Evolutionary conservation across 805 yeast genomes (phyloP).

Genomic region (Yamadazyma akitaensis): DNA sequence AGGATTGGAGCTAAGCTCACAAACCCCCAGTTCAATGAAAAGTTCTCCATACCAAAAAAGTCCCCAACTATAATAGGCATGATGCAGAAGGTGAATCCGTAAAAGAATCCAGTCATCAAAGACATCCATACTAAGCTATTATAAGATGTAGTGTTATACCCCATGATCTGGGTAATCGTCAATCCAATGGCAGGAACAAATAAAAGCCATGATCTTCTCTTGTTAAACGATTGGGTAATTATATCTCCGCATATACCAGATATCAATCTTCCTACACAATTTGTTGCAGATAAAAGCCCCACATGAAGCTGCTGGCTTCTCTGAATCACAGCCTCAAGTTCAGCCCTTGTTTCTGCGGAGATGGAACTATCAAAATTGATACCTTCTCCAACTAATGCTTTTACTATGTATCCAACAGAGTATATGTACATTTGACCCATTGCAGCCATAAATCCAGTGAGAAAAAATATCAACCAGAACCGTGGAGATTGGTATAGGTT

Average conservation of each 20-base stretch:
- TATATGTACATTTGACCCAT: conserved; percentile 48
- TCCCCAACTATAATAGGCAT: conserved; percentile 78
- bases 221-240: conserved; percentile 42
- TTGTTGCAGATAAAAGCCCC: conserved; percentile 62
- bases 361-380: conserved; percentile 23
- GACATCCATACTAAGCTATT: conserved; percentile 48
- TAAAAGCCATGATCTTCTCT: conserved; percentile 53
- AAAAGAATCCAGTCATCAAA: conserved; percentile 61
- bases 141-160: conserved; percentile 31
- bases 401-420: conserved; percentile 45
- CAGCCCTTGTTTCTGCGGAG: conserved; percentile 6
- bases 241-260: conserved; percentile 66
- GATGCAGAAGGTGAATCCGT: conserved; percentile 70
- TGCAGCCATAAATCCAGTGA: conserved; percentile 40
- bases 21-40: conserved; percentile 73
- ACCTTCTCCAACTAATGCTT: conserved; percentile 27
- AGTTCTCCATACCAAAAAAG: conserved; percentile 62
- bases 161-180: conserved; percentile 49
- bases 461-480: conserved; percentile 38
- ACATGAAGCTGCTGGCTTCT: conserved; percentile 69
- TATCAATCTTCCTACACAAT: conserved; percentile 61
- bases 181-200: conserved; percentile 50
- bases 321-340: conserved; percentile 40
- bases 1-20: conserved; percentile 64
- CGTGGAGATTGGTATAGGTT: conserved; percentile 14